Evolutionary conservation across 2,329 filamentous ascomycete species (phyloP).

Genomic region (Diaporthe sp.): DNA sequence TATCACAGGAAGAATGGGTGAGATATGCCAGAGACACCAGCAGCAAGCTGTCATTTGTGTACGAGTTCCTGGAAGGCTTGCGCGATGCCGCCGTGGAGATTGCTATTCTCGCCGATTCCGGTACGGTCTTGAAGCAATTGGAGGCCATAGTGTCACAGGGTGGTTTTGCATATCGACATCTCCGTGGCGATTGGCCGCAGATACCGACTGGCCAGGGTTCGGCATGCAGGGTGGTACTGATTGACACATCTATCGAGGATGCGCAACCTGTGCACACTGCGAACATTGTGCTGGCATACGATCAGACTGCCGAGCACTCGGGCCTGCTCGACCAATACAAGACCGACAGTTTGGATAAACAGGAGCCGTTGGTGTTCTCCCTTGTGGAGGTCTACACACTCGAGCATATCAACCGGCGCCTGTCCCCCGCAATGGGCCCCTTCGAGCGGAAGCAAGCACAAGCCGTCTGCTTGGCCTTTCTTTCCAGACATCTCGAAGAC

Average conservation of each 20-base stretch:
- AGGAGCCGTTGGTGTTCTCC: slow-evolving; percentile 60
- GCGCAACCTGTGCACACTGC: slow-evolving; percentile 5
- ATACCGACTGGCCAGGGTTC: slow-evolving; percentile 39
- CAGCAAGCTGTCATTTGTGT: slow-evolving; percentile 72
- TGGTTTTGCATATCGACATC: slow-evolving; percentile 50
- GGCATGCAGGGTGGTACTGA: slow-evolving; percentile 37
- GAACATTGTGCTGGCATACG: slow-evolving; percentile 67
- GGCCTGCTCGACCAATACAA: slow-evolving; percentile 48
- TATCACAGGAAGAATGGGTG: slow-evolving; percentile 59
- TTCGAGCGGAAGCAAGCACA: slow-evolving; percentile 61
- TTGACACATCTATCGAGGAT: slow-evolving; percentile 30
- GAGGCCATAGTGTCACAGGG: slow-evolving; percentile 61
- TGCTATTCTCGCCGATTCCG: slow-evolving; percentile 67
- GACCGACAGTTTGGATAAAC: slow-evolving; percentile 27
- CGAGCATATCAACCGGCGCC: slow-evolving; percentile 67
- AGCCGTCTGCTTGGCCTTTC: slow-evolving; percentile 53
- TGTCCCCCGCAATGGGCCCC: slow-evolving; percentile 55
- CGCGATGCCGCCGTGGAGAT: slow-evolving; percentile 61
- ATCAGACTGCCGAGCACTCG: slow-evolving; percentile 62
- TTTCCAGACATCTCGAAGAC: slow-evolving; percentile 50
- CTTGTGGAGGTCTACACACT: slow-evolving; percentile 67
- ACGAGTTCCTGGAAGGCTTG: slow-evolving; percentile 65
- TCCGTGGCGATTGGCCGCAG: slow-evolving; percentile 39
- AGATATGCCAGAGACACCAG: slow-evolving; percentile 70
- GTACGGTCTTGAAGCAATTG: slow-evolving; percentile 65